Percentiles rank a stretch among this genome's conserved stretches.
Evolutionary conservation across 129 eudicot species (phyloP).

Genomic region (Flaveria trinervia): DNA sequence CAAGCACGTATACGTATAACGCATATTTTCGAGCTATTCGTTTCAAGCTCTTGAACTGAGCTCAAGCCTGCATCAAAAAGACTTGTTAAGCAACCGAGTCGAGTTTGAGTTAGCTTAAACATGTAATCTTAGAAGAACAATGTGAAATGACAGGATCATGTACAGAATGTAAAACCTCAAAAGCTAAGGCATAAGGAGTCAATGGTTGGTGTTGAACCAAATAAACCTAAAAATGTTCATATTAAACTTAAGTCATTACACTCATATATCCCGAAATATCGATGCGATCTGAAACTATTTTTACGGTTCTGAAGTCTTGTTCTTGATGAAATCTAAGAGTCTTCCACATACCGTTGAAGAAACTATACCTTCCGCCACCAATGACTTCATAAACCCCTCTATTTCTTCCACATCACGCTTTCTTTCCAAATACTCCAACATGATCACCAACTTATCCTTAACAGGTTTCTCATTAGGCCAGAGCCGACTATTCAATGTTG

Average conservation of each 20-base stretch:
- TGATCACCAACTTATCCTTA: conserved; percentile 35
- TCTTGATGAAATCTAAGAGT: conserved; percentile 26
- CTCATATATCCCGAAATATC: not conserved
- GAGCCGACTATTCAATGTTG: conserved; percentile 20
- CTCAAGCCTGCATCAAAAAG: too few species aligned
- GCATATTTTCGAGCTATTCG: too few species aligned
- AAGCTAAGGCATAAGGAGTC: not conserved
- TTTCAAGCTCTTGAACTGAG: too few species aligned
- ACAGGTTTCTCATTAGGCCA: conserved; percentile 18
- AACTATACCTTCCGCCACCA: conserved; percentile 32
- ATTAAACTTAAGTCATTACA: not conserved
- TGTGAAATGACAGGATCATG: not conserved
- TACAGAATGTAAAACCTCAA: not conserved
- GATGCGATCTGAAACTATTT: not conserved
- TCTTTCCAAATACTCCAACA: conserved; percentile 44
- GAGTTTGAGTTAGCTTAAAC: too few species aligned
- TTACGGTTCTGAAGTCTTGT: conserved; percentile 3
- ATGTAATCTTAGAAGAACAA: not conserved
- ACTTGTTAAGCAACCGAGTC: too few species aligned
- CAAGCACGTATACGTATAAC: too few species aligned
- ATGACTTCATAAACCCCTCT: conserved; percentile 24
- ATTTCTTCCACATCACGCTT: conserved; percentile 28
- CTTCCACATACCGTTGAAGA: conserved; percentile 28
- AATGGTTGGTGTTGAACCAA: not conserved
- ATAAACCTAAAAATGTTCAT: not conserved